These are phyloP conservation scores for Cyclotella distinguenda DNA, from an alignment of 108 stramenopile genomes.

Conservation along the genomic window DNA sequence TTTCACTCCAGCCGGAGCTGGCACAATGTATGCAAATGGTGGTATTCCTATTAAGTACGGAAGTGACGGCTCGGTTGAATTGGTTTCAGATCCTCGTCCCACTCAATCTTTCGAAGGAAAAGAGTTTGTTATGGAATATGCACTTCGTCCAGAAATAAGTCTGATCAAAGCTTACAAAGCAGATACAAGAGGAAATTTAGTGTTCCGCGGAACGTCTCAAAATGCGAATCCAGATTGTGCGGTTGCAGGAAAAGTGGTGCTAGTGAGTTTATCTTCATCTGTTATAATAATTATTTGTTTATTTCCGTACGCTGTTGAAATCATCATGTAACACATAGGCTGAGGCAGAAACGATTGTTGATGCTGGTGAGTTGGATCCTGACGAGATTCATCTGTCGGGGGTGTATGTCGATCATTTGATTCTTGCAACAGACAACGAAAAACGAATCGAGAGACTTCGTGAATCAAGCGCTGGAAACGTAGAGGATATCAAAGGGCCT, in stretches of 20 bases:
- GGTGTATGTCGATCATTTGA: slow-evolving; percentile 86
- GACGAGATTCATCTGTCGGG: slow-evolving; percentile 89
- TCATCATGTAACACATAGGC: slow-evolving; percentile 30
- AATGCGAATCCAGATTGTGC: slow-evolving; percentile 93
- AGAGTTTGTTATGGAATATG: slow-evolving; percentile 91
- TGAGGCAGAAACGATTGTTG: slow-evolving; percentile 90
- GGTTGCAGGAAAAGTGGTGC: slow-evolving; percentile 80
- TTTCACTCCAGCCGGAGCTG: slow-evolving; percentile 90
- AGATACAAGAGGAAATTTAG: slow-evolving; percentile 91
- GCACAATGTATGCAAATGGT: slow-evolving; percentile 87
- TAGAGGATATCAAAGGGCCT: slow-evolving; percentile 53
- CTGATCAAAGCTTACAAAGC: slow-evolving; percentile 89
- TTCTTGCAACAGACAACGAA: slow-evolving; percentile 73
- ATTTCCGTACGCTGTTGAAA: background rate
- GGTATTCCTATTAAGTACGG: slow-evolving; percentile 89
- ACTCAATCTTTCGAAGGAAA: slow-evolving; percentile 77
- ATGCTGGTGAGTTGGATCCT: slow-evolving; percentile 83
- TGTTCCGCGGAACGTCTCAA: slow-evolving; percentile 84
- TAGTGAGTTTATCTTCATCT: slow-evolving; percentile 45
- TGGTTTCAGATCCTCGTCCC: slow-evolving; percentile 55
- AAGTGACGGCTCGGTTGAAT: slow-evolving; percentile 68
- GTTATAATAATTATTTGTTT: background rate
- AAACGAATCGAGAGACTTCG: slow-evolving; percentile 89
- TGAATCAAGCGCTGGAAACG: slow-evolving; percentile 32
- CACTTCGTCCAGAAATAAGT: slow-evolving; percentile 73